Evolutionary conservation across 2,329 filamentous ascomycete genomes (phyloP).

Genomic region (Clonostachys solani): DNA sequence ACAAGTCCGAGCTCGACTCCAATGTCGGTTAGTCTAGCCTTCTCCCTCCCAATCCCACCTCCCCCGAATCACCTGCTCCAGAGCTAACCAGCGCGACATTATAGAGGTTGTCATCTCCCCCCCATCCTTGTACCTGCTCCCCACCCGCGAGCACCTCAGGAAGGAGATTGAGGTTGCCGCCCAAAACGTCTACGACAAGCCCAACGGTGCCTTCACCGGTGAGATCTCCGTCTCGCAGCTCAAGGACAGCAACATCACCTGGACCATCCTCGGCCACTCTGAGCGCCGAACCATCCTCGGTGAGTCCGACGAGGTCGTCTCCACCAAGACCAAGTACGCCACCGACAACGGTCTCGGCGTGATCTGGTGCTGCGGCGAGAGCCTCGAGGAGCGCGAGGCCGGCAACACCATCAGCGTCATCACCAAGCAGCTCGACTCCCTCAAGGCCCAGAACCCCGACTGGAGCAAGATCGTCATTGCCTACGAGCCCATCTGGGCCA

Average conservation of each 20-base stretch:
- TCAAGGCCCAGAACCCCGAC: slow-evolving; percentile 71
- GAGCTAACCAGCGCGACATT: slow-evolving; percentile 3
- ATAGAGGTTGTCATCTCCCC: slow-evolving; percentile 93
- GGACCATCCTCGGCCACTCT: slow-evolving; percentile 90
- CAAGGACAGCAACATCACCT: slow-evolving; percentile 81
- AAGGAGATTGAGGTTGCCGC: slow-evolving; percentile 79
- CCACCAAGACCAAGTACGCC: slow-evolving; percentile 91
- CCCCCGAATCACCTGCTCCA: neutral
- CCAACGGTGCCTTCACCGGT: slow-evolving; percentile 93
- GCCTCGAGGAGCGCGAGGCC: slow-evolving; percentile 84
- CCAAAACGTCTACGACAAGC: slow-evolving; percentile 97
- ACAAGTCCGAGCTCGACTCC: slow-evolving; percentile 75
- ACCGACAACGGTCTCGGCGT: slow-evolving; percentile 82
- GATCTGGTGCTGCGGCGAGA: slow-evolving; percentile 97
- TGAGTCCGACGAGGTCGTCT: slow-evolving; percentile 82
- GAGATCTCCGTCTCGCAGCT: slow-evolving; percentile 93
- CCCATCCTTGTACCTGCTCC: slow-evolving; percentile 83
- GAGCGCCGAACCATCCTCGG: slow-evolving; percentile 88
- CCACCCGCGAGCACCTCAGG: slow-evolving; percentile 75
- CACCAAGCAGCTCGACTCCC: slow-evolving; percentile 79
- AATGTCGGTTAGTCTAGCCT: slow-evolving; percentile 57
- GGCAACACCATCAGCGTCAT: slow-evolving; percentile 83
- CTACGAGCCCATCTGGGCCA: slow-evolving; percentile 98
- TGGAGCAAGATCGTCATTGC: slow-evolving; percentile 95
- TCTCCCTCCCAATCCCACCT: neutral